Percentiles rank a stretch among this genome's conserved stretches.
Conservation (phyloP, 306 rosid species). For the Rubus idaeus region DNA sequence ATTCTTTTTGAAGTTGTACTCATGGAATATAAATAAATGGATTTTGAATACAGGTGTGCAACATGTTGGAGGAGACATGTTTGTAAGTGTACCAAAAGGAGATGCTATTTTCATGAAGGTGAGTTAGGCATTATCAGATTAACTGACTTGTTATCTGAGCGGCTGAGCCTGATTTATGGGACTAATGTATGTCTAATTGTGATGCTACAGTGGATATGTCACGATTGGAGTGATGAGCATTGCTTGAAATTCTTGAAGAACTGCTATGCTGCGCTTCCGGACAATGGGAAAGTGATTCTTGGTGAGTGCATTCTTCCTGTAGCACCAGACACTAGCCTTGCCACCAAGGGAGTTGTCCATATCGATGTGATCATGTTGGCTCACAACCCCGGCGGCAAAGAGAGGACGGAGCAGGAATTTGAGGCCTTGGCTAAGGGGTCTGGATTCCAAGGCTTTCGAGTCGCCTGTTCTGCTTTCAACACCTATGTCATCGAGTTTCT, state of each 20-base stretch:
- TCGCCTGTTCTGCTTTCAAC: slow-evolving; percentile 62
- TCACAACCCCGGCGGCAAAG: slow-evolving; percentile 93
- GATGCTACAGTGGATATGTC: slow-evolving; percentile 70
- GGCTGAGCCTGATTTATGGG: neutral
- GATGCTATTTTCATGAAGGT: slow-evolving; percentile 97
- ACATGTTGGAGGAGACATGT: slow-evolving; percentile 97
- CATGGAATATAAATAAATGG: neutral
- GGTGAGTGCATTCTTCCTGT: slow-evolving; percentile 91
- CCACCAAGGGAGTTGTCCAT: slow-evolving; percentile 72
- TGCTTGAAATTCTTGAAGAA: slow-evolving; percentile 79
- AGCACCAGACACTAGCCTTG: slow-evolving; percentile 77
- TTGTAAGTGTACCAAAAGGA: slow-evolving; percentile 75
- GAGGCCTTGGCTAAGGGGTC: slow-evolving; percentile 69
- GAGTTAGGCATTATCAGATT: neutral
- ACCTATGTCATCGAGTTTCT: slow-evolving; percentile 75
- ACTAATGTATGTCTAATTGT: neutral
- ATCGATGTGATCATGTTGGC: slow-evolving; percentile 73
- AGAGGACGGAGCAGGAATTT: slow-evolving; percentile 82
- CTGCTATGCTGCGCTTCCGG: slow-evolving; percentile 72
- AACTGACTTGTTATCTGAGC: neutral
- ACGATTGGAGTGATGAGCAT: slow-evolving; percentile 94
- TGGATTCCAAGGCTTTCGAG: slow-evolving; percentile 69
- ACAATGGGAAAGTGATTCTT: slow-evolving; percentile 81
- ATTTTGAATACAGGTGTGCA: slow-evolving; percentile 64
- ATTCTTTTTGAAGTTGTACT: neutral